Conservation (phyloP, 2,329 filamentous ascomycete species). For the Pleurostoma richardsiae region DNA sequence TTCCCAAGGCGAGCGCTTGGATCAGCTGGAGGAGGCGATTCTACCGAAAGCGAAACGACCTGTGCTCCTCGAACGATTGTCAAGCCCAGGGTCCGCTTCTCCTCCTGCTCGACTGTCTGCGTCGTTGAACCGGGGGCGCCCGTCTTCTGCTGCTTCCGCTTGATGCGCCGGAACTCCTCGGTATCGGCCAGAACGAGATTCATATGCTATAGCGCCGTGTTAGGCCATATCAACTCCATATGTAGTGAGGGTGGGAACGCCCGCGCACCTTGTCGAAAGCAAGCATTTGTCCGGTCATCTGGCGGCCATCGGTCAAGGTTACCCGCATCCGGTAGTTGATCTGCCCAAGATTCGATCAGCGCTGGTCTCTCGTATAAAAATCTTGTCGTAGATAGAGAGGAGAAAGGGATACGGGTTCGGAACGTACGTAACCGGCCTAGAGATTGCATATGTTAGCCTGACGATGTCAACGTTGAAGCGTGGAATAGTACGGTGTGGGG, state of each 20-base stretch:
- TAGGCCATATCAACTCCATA: no score
- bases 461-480: conserved; percentile 43
- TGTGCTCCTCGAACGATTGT: conserved; percentile 92
- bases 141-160: conserved; percentile 74
- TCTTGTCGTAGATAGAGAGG: background rate
- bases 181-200: conserved; percentile 98
- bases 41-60: conserved; percentile 91
- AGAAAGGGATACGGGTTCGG: conserved; percentile 11
- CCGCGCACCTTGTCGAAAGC: conserved; percentile 86
- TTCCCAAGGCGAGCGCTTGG: conserved; percentile 85
- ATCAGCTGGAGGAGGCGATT: conserved; percentile 91
- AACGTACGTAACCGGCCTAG: conserved; percentile 69
- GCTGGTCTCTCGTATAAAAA: background rate
- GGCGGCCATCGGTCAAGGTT: conserved; percentile 88
- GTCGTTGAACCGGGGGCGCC: conserved; percentile 57
- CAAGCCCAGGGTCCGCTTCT: conserved; percentile 94
- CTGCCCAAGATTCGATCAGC: conserved; percentile 36
- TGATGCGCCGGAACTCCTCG: conserved; percentile 92
- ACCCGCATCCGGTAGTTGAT: conserved; percentile 99
- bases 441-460: conserved; percentile 53
- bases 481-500: conserved; percentile 24
- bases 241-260: no score
- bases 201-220: conserved; percentile 68
- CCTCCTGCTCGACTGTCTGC: conserved; percentile 80
- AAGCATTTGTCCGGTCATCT: conserved; percentile 97